These are phyloP conservation scores for Oryza officinalis DNA, from an alignment of 176 grass and related monocot genomes.

Conservation along the genomic window DNA sequence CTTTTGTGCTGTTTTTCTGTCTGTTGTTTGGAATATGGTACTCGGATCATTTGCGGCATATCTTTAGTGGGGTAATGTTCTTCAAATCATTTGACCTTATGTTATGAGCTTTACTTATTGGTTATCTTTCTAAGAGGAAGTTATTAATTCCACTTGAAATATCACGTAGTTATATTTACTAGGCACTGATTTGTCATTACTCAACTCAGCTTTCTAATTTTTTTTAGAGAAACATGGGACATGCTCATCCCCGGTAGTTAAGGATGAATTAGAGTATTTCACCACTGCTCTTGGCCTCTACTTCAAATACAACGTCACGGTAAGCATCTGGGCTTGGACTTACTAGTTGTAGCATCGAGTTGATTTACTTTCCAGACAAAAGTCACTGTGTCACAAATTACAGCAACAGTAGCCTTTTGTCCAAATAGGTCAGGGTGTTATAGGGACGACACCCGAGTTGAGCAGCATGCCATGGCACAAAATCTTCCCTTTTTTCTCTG, in stretches of 20 bases:
- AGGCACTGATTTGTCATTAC: neutral
- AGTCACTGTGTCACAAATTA: neutral
- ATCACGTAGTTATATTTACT: too few relatives aligned
- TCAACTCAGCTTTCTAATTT: neutral
- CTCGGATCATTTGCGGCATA: neutral
- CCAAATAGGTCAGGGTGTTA: neutral
- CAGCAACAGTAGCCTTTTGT: neutral
- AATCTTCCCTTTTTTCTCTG: neutral
- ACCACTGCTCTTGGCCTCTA: conserved; percentile 42
- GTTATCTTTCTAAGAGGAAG: neutral
- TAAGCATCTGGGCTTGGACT: conserved; percentile 14
- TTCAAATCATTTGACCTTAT: neutral
- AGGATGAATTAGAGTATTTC: conserved; percentile 51
- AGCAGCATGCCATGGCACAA: neutral
- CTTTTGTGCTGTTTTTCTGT: neutral
- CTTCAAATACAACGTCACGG: conserved; percentile 51
- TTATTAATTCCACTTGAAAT: neutral
- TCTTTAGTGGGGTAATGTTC: conserved; percentile 57
- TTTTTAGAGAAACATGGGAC: conserved; percentile 58
- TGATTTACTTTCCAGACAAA: conserved; percentile 2
- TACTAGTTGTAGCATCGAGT: neutral
- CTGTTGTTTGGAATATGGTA: neutral
- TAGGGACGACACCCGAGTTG: neutral
- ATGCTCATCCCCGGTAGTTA: conserved; percentile 49
- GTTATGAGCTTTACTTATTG: neutral